Base-by-base conservation (phyloP, 2,329 filamentous ascomycete genomes). In the Colletotrichum caudatum region DNA sequence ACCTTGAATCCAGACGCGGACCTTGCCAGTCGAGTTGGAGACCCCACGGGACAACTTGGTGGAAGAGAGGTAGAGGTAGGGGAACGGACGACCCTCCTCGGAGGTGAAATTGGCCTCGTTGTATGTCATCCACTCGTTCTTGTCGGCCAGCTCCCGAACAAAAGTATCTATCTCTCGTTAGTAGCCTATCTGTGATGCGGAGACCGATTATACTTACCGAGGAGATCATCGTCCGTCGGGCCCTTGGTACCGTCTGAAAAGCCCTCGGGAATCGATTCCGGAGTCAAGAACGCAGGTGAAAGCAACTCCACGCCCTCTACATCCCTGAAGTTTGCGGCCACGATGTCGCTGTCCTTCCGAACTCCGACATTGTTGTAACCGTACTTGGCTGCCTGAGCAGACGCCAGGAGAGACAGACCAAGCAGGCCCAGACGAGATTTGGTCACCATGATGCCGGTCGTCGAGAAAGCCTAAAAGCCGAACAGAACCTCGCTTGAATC, bases 1-100 rank as follows among this genome's bases (percentile, higher is more conserved):
- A 5, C 75, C 79, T 50, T 81, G 78, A 0, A 80, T 37, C 74
- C 76, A 80, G 9, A 80, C 74, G 8, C 78, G 74, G 6, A 80
- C 69, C 73, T 80, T 80, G 14, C 65, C 64, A 14, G 58, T 65
- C 33, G 75, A 74, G 58, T 67, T 74, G 2, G 62, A 29, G 11
- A 66, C 67, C n/a, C 62, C 51, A 18, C 64, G 67, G 26, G 64
- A 35, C 2, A 48, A 44, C 18, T 63, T 61, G 4, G 73, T 56
- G n/a, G 64, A 64, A 12, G 74, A 71, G 2, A 76, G 73, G 26
- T 68, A 58, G 16, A 76, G 71, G 50, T 76, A 75, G 1, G 76
- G 76, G 35, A 76, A 59, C 6, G 75, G 73, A 20, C 76, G 74
- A 14, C 75, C 74, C 48, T 77, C 76, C 46, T 77, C 76, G 3